Conservation (phyloP, 2,329 filamentous ascomycete species). For the Fusarium newnesense region DNA sequence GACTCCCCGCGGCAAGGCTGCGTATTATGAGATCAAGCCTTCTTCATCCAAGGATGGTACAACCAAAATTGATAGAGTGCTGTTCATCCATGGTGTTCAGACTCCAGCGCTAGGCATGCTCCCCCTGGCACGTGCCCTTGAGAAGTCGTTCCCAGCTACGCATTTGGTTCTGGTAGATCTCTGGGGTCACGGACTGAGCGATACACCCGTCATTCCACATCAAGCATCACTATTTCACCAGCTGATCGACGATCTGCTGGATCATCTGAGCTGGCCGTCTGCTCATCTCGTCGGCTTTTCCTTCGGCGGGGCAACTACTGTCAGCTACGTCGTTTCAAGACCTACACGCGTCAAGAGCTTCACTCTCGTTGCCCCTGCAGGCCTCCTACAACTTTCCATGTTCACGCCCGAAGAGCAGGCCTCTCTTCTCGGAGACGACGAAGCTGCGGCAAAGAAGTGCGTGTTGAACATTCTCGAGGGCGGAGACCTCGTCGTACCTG, state of each 20-base stretch:
- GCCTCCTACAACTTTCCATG: conserved; percentile 47
- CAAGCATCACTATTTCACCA: conserved; percentile 54
- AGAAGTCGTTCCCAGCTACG: conserved; percentile 47
- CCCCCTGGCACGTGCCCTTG: conserved; percentile 53
- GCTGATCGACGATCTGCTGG: conserved; percentile 53
- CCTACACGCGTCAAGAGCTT: conserved; percentile 47
- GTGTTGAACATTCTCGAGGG: conserved; percentile 56
- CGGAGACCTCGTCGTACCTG: conserved; percentile 52
- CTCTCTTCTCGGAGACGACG: conserved; percentile 42
- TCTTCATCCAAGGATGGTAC: neutral
- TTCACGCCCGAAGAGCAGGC: conserved; percentile 44
- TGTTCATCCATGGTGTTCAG: conserved; percentile 62
- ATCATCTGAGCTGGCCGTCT: conserved; percentile 52
- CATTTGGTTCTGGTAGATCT: conserved; percentile 59
- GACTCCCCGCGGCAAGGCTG: conserved; percentile 49
- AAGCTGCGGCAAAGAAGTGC: conserved; percentile 48
- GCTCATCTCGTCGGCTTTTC: conserved; percentile 61
- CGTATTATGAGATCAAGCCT: conserved; percentile 52
- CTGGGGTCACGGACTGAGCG: conserved; percentile 64
- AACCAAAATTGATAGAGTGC: conserved; percentile 42
- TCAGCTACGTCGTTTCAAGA: conserved; percentile 50
- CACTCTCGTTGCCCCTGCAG: conserved; percentile 59
- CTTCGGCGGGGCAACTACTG: conserved; percentile 56
- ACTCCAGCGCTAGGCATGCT: conserved; percentile 61
- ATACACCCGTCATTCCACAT: conserved; percentile 57